Base-by-base conservation (phyloP, 2,329 filamentous ascomycete species). In the Onygenales sp. region DNA sequence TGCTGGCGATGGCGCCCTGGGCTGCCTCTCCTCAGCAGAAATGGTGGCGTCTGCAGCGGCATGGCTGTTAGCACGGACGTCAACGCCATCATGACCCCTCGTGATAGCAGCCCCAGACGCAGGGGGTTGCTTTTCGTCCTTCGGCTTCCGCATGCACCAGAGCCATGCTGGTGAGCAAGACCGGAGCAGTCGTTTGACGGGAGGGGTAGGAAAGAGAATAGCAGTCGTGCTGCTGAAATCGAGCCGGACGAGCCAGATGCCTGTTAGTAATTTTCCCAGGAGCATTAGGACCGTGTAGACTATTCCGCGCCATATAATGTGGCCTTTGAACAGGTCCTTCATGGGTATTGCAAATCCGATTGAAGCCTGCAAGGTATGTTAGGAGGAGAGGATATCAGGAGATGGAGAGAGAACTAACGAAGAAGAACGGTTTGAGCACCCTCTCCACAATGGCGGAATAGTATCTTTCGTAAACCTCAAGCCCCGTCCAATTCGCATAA, bases 321-420 rank as follows among this genome's bases (percentile, higher is more conserved):
- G 62, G 0, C 79, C 79, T 0, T 66, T 65, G 60, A 90, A 92
- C 75, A 93, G 82, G 5, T 80, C 70, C 0, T 78, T 80, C 33
- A 92, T 84, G 0, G 87, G 87, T 1, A 93, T 86, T 0, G 87
- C 84, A 63, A 92, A 91, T 0, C 87, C 87, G 38, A 92, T 85
- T 0, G 78, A 82, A 2, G 78, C 64, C 66, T 70, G 27, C 21
- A 14, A n/a, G 3, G 32, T 10, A 49, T n/a, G 43, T 8, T 14
- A 8, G 31, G 5, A 35, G 9, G n/a, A 31, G 33, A 42, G n/a
- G 48, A 32, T 17, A 38, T 51, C 7, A 11, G 7, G 8, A 27
- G 17, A 14, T 8, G 17, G 13, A 31, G 2, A n/a, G 32, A 33
- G 11, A 7, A 63, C 78, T 67, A 62, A 81, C 86, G 61, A 91